Evolutionary conservation across 257 asterid species (phyloP), one percentile per base, ranked within the genome.

Genomic region (Lantana camara): DNA sequence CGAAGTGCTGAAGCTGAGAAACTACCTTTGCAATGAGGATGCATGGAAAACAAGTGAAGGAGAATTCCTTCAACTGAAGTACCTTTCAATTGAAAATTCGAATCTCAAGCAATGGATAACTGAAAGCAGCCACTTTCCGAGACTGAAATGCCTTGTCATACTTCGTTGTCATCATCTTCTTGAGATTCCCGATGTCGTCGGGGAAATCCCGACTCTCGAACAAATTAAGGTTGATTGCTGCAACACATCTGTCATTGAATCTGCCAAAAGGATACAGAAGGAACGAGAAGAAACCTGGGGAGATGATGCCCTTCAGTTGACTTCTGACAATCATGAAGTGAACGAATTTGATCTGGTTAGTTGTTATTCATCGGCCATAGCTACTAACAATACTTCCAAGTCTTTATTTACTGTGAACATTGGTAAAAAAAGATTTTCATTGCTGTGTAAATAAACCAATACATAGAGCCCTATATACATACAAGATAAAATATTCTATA

Each of bases 151-250:
- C 45, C 50, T 70, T 5, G 2, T 15, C 45, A 37, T 70, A 3
- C 7, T 21, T 22, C 0, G 3, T 0, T 70, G 75, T 54, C 3
- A 1, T 1, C 3, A 0, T n/a, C n/a, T n/a, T 11, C 60, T 64
- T 2, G 29, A 35, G 40, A 64, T 64, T 50, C 61, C 67, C 7
- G 23, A 58, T 4, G 8, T 14, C 14, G 48, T 68, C 35, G 73
- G 67, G 1, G 67, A 68, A 10, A 37, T 68, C 10, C 30, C 60
- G 5, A 46, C 73, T 13, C 59, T 67, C 8, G 42, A 57, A 15
- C 7, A 45, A 19, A 67, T 67, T 45, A 58, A 67, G 59, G 59
- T 67, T 4, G 19, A 47, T 48, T 12, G 1, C 4, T 9, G 23
- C 13, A 29, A 46, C 22, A 10, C 3, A 12, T 1, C 27, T 44